Evolutionary conservation across 2,329 filamentous ascomycete genomes (phyloP), one percentile per base, ranked within the genome.

Genomic region (Aspergillus floridensis): DNA sequence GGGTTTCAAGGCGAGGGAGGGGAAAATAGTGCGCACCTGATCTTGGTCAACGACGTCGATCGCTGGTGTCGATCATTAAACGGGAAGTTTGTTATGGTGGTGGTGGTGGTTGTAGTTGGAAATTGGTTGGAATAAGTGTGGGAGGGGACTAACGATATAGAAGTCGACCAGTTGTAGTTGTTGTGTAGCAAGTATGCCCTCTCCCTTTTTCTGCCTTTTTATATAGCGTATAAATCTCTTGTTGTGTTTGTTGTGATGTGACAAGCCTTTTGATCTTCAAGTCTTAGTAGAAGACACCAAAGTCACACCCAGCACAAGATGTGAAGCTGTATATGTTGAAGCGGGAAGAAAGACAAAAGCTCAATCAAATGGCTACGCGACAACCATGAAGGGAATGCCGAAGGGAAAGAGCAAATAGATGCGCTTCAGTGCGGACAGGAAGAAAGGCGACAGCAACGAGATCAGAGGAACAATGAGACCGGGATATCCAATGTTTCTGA

Each of bases 11-110:
- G 63, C 38, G 61, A 65, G 59, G 61, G 38, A 60, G 63, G 35
- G 54, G 55, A 57, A 55, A 59, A 63, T 59, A 61, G 58, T 62
- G 57, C 63, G 61, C 59, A 65, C 61, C 61, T 59, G 62, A 59
- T 59, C 53, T 57, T 63, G 51, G 58, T 57, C 53, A 61, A 60
- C 49, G 46, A 49, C 29, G 59, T 53, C 56, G 63, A 66, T 63
- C 63, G 61, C 59, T 53, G 56, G 55, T 59, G 62, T 56, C 57
- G 62, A 64, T 66, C 65, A 58, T 51, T 24, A 24, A 59, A 58
- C 35, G 49, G 58, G 52, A 47, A 61, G 58, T 50, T 44, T 44
- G 38, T 44, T 35, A 48, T 54, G 19, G 49, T 55, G 29, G 7
- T 26, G 26, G 26, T 29, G 26, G 7, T 29, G 7, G 7, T 29